Percentiles rank a stretch among this genome's conserved stretches.
Evolutionary conservation across 345 rosid species (phyloP).

Genomic region (Lepidium sativum): DNA sequence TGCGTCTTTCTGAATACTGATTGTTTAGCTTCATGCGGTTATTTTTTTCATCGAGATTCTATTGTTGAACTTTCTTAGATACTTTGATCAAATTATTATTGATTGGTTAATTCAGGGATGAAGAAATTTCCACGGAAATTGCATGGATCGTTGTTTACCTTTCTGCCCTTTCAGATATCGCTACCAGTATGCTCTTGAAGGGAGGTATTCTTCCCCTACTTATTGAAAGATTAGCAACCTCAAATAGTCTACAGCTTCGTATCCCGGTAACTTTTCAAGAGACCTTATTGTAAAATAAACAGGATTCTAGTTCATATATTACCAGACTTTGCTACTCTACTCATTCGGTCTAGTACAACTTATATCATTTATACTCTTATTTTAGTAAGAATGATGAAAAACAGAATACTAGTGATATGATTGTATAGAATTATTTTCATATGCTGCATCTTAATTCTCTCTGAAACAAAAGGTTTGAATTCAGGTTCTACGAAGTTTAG

Average conservation of each 20-base stretch:
- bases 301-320: background rate
- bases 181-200: slow-evolving; percentile 64
- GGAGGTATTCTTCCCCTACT: slow-evolving; percentile 62
- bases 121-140: slow-evolving; percentile 84
- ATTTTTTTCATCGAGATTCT: background rate
- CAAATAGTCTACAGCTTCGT: slow-evolving; percentile 75
- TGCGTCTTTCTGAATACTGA: background rate
- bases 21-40: background rate
- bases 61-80: background rate
- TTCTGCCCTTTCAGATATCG: slow-evolving; percentile 85
- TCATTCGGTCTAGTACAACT: background rate
- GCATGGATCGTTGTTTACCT: slow-evolving; percentile 97
- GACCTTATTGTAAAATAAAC: background rate
- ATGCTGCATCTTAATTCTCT: slow-evolving; percentile 4
- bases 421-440: background rate
- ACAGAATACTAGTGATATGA: background rate
- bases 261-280: slow-evolving; percentile 54
- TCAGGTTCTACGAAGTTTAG: slow-evolving; percentile 82
- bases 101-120: slow-evolving; percentile 56
- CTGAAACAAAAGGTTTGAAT: slow-evolving; percentile 7
- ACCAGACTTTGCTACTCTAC: background rate
- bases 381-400: background rate
- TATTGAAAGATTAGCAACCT: slow-evolving; percentile 69
- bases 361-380: background rate
- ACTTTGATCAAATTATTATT: background rate